Base-by-base conservation (phyloP, 2,329 filamentous ascomycete genomes). In the Xylariales sp. region DNA sequence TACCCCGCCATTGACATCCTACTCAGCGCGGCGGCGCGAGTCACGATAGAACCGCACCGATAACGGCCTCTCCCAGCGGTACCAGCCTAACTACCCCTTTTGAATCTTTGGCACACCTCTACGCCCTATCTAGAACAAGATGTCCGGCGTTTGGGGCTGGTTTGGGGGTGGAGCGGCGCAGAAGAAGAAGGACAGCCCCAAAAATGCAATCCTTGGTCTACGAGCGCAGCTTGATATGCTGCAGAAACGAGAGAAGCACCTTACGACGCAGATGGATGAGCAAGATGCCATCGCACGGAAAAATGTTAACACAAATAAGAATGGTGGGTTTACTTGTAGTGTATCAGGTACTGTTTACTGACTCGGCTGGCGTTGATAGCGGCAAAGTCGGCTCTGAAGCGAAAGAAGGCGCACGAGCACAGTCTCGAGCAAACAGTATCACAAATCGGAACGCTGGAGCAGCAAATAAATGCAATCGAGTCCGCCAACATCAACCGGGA, bases 401-500 rank as follows among this genome's bases (percentile, higher is more conserved):
- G 91, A 65, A 97, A 97, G 80, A 97, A 98, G 78, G 76, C 82
- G 53, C 88, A 93, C 58, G 89, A 97, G 66, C 85, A 90, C 64
- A 88, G 87, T 43, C 79, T 96, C 45, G 88, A 95, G 52, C 90
- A 96, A 68, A 97, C 91, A 2, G 77, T 80, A 45, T 80, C 85
- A 22, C 91, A 97, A 68, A 94, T 97, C 59, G 80, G 82, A 55
- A 95, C 93, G 16, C 75, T 98, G 32, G 93, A 98, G 65, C 86
- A 90, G 60, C 89, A 98, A 64, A 94, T 97, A 60, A 93, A 93
- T 64, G 84, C 87, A 46, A 97, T 98, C 71, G 93, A 98, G 68
- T 88, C 90, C 35, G 93, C 93, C 47, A 98, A 97, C 64, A 96
- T 98, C 73, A 98, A 98, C 74, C 84, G 91, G 68, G 90, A 96